A percentile compares a stretch with the other conserved stretches of the same genome.
These are phyloP conservation scores for Gossypium thurberi DNA, from an alignment of 345 rosid species.

Conservation along the genomic window DNA sequence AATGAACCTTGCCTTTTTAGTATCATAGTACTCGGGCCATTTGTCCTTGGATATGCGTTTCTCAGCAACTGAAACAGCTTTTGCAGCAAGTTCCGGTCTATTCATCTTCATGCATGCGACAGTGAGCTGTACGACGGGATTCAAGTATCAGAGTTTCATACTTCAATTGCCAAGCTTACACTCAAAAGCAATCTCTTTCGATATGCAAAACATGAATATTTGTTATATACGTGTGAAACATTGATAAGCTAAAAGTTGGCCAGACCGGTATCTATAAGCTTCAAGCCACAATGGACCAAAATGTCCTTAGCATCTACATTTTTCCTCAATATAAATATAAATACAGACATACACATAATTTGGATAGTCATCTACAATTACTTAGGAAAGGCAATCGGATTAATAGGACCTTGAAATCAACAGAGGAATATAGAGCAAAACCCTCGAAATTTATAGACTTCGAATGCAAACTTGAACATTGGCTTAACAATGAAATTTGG, in stretches of 20 bases:
- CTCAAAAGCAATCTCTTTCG: not conserved
- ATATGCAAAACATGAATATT: not conserved
- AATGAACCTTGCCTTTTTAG: slow-evolving; percentile 62
- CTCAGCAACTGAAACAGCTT: slow-evolving; percentile 66
- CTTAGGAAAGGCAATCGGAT: not conserved
- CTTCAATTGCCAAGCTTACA: not conserved
- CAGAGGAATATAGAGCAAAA: not conserved
- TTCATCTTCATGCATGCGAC: slow-evolving; percentile 87
- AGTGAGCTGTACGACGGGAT: slow-evolving; percentile 42
- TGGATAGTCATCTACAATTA: not conserved
- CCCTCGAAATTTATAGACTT: not conserved
- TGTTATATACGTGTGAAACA: not conserved
- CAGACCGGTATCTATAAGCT: not conserved
- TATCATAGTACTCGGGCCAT: slow-evolving; percentile 92
- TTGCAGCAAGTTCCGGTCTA: slow-evolving; percentile 74
- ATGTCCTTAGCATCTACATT: not conserved
- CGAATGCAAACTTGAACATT: not conserved
- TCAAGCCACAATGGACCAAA: not conserved
- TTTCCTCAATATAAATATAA: too few relatives aligned
- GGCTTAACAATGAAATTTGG: not conserved
- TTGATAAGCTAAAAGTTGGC: not conserved
- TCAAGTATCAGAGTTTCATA: not conserved
- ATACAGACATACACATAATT: not conserved
- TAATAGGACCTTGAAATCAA: not conserved
- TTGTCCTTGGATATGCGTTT: slow-evolving; percentile 57